Percentiles rank a stretch among this genome's conserved stretches.
These are phyloP conservation scores for Sicyos edulis DNA, from an alignment of 306 rosid genomes.

Conservation along the genomic window DNA sequence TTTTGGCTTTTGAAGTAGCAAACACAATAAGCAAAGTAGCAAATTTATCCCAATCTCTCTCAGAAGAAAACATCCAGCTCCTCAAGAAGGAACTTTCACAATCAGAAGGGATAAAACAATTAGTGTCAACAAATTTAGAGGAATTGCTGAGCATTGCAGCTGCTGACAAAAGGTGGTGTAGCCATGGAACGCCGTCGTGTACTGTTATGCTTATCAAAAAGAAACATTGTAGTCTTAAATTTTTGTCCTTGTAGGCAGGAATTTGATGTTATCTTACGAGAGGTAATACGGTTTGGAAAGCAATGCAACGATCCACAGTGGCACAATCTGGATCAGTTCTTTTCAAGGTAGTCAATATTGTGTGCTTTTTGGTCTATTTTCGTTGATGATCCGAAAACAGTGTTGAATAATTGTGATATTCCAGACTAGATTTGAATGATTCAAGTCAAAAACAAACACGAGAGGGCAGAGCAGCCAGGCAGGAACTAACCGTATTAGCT, in stretches of 20 bases:
- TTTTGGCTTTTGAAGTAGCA: constrained; percentile 91
- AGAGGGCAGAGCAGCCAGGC: constrained; percentile 62
- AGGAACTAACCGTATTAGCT: constrained; percentile 58
- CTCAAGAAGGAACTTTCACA: constrained; percentile 56
- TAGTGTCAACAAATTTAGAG: constrained; percentile 63
- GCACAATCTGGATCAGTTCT: constrained; percentile 75
- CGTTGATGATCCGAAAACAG: constrained; percentile 23
- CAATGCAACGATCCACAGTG: constrained; percentile 84
- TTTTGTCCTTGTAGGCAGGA: constrained; percentile 57
- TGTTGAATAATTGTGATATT: constrained; percentile 25
- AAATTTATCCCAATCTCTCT: constrained; percentile 60
- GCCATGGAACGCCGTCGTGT: not conserved
- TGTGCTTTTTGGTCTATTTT: constrained; percentile 18
- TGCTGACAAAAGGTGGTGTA: constrained; percentile 72
- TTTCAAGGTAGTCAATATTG: constrained; percentile 44
- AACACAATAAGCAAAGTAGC: constrained; percentile 75
- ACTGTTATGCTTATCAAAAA: not conserved
- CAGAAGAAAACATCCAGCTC: constrained; percentile 61
- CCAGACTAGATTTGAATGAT: constrained; percentile 64
- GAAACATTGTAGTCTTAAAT: constrained; percentile 13
- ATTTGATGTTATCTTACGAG: constrained; percentile 52
- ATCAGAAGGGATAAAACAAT: constrained; percentile 55
- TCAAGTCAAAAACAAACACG: constrained; percentile 33
- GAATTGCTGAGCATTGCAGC: constrained; percentile 73
- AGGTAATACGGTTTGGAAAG: constrained; percentile 82